phyloP scores from a whole-genome alignment of 2,329 filamentous ascomycete genomes.

The Lasiodiplodia sp. region DNA sequence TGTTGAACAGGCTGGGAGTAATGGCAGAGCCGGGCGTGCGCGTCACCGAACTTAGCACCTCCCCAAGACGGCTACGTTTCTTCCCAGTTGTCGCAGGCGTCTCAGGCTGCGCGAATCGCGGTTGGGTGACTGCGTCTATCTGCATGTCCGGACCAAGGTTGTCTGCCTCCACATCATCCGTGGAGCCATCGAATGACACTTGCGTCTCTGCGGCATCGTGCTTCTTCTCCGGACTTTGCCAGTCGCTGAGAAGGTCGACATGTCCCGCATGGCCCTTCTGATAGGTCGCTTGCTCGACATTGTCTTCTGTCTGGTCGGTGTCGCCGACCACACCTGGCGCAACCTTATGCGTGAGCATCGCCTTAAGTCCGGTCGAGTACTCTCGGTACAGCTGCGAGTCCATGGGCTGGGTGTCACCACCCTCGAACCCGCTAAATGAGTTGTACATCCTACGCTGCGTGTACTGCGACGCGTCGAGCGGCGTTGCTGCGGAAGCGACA shows the following conservation, averaged over 20 bases:
- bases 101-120: slow-evolving; percentile 46
- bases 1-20: slow-evolving; percentile 46
- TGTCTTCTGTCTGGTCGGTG: not conserved
- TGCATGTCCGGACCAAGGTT: slow-evolving; percentile 22
- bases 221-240: slow-evolving; percentile 26
- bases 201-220: not conserved
- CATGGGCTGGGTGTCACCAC: slow-evolving; percentile 56
- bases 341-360: not conserved
- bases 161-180: not conserved
- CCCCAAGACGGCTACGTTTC: slow-evolving; percentile 49
- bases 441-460: slow-evolving; percentile 39
- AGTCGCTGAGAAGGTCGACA: slow-evolving; percentile 41
- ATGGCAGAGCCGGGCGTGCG: slow-evolving; percentile 50
- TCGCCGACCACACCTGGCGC: not conserved
- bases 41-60: slow-evolving; percentile 50
- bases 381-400: slow-evolving; percentile 56
- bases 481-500: not conserved
- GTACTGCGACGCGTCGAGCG: slow-evolving; percentile 1
- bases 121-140: slow-evolving; percentile 39
- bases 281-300: not conserved
- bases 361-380: slow-evolving; percentile 33
- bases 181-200: not conserved
- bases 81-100: slow-evolving; percentile 52
- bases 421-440: slow-evolving; percentile 49
- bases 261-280: slow-evolving; percentile 40